Base-by-base conservation (phyloP, 2,329 filamentous ascomycete genomes). In the Cordyceps pruinosa region DNA sequence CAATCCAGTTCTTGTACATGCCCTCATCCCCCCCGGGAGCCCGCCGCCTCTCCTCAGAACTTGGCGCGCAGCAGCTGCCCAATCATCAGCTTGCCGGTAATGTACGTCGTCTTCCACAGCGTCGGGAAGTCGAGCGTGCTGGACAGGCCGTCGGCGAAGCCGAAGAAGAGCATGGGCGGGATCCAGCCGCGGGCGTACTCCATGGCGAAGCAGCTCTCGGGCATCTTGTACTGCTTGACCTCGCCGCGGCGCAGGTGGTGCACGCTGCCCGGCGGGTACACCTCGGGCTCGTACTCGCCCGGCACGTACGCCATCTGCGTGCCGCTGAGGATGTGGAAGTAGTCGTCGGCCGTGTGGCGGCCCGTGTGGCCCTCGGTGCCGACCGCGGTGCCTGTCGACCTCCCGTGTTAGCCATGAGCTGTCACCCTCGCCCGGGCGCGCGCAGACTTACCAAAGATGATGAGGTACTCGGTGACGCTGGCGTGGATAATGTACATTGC, bases 131-230 rank as follows among this genome's bases (percentile, higher is more conserved):
- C 91, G 63, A 96, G 77, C 5, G 90, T 96, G 72, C 86, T 91
- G 56, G 79, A 83, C 59, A 96, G 79, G 47, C 83, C 85, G 72
- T 96, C 91, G 61, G 90, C 88, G 70, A 87, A 93, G 59, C 91
- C 91, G 71, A 96, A 96, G 71, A 88, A 88, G 52, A 96, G 77
- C 91, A 96, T 96, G 58, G 88, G 88, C 47, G 91, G 91, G 72
- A 96, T 95, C 89, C 90, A 96, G 61, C 91, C 90, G 63, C 87
- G 79, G 47, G 89, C 89, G 72, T 92, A 89, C 78, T 93, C 89
- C 64, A 94, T 79, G 54, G 89, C 89, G 73, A 90, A 92, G 77
- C 87, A 91, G 59, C 75, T 77, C 58, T 81, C 80, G 60, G 87
- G 83, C 86, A 92, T 90, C 75, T 82, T 85, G 75, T 93, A 93